Evolutionary conservation across 169 alveolate genomes (phyloP), one percentile per base, ranked within the genome.

Genomic region (Plasmodium gaboni): DNA sequence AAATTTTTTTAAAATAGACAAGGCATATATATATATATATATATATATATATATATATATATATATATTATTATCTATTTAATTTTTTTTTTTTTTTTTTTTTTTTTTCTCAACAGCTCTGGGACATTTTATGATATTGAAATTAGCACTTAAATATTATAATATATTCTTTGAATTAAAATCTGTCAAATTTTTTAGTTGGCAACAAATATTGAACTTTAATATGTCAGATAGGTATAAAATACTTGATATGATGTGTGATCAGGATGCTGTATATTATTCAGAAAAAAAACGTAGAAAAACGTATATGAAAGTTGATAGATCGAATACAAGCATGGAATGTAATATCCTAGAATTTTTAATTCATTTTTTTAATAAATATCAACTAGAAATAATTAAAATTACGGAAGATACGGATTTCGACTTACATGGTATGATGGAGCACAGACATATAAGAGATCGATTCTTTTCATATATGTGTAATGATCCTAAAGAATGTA

Each of bases 311-410:
- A 64, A 74, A 60, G 38, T 22, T 22, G 44, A 63, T 32, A 74
- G 74, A 19, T 15, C 9, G 48, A 2, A 38, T 22, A 2, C 65
- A 51, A 44, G 15, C 6, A 74, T 44, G 22, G 74, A 63, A 51
- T 74, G 88, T 64, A 74, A 38, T 61, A 63, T 74, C 22, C 42
- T 74, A 61, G 88, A 74, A 48, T 74, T 74, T 63, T 51, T 74
- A 63, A 55, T 74, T 22, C 88, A 74, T 44, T 46, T 63, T 42
- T 61, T 74, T 63, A 74, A 74, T 63, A 74, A 74, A 61, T 74
- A 74, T 32, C 88, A 74, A 63, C 22, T 26, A 53, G n/a, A 70
- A 44, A 46, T 74, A 61, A 24, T 61, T 74, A 44, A 73, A 10
- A 65, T 19, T 63, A 38, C 63, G 6, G 61, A 74, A 46, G 59